Evolutionary conservation across 169 alveolate genomes (phyloP), one percentile per base, ranked within the genome.

Genomic region (Cryptosporidium bovis): DNA sequence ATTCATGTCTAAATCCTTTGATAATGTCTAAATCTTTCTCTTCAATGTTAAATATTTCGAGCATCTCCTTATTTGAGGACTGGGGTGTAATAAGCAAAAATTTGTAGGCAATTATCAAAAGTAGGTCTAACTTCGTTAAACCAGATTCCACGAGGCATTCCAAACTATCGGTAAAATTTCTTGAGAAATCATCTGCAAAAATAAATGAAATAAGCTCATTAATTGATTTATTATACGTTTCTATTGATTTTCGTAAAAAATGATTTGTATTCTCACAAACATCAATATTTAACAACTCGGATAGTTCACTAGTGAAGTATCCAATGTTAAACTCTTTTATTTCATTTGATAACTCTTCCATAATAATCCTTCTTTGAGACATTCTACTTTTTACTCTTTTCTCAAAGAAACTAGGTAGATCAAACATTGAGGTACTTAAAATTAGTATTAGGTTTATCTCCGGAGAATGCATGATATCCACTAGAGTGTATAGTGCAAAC

Each of bases 381-480:
- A 77, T 60, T 77, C 87, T 77, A 16, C 87, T 77, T 44, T 77
- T 77, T 24, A 77, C 69, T 48, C 87, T 77, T 60, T 77, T 77
- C 40, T 77, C 87, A 6, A 77, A 77, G 36, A 60, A 77, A 40
- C 56, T 71, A 8, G 87, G 51, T 36, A 77, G 15, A 44, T 77
- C 87, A 60, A 60, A 77, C 71, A 77, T 77, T 58, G 87, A 77
- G 29, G 77, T 77, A 27, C 58, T 77, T 46, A 77, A 77, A 24
- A 77, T 60, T 12, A 77, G 50, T 27, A 77, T 46, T 33, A 77
- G 24, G 8, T 77, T 77, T 3, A 77, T 62, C 20, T 77, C 87
- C 1, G 58, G 55, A 31, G 87, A 77, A 40, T 77, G 87, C 87
- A 77, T 77, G 3, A 62, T 62, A 77, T 77, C 87, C 4, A 77